phyloP scores from a whole-genome alignment of 139 green algal genomes.

The Dunaliella primolecta region DNA sequence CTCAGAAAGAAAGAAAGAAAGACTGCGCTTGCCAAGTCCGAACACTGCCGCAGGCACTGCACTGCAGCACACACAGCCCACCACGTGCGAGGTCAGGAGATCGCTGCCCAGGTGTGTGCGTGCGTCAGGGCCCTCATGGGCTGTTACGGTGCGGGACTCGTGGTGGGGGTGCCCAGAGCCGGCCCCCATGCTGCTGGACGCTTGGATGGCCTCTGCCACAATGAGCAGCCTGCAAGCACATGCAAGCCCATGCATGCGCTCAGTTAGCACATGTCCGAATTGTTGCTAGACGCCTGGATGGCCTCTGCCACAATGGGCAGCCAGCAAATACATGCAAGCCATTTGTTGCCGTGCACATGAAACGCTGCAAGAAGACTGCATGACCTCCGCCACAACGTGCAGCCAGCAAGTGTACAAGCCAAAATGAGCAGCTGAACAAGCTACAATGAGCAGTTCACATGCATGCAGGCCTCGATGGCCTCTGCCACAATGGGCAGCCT shows the following conservation, averaged over 20 bases:
- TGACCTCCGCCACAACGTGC: too few species aligned
- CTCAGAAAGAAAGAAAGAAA: too few species aligned
- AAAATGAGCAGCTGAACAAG: too few species aligned
- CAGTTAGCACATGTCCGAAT: too few species aligned
- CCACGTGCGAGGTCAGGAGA: conserved; percentile 59
- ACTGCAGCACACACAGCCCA: too few species aligned
- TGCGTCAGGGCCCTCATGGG: conserved; percentile 24
- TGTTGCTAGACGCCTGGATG: conserved; percentile 17
- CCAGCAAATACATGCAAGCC: conserved; percentile 32
- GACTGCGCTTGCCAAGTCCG: too few species aligned
- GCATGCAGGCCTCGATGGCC: background rate
- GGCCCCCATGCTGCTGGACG: conserved; percentile 12
- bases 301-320: conserved; percentile 74
- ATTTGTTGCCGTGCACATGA: too few species aligned
- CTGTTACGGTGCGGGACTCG: background rate
- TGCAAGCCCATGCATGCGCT: background rate
- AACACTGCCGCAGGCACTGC: too few species aligned
- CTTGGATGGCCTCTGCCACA: conserved; percentile 41
- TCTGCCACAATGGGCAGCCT: background rate
- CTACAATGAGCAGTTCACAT: too few species aligned
- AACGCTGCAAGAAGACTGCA: too few species aligned
- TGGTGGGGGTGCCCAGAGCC: background rate
- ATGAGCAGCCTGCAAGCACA: conserved; percentile 64
- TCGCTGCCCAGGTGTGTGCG: background rate
- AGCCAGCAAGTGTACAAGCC: too few species aligned